Evolutionary conservation across 345 rosid genomes (phyloP), one percentile per base, ranked within the genome.

Genomic region (Citrus trifoliata): DNA sequence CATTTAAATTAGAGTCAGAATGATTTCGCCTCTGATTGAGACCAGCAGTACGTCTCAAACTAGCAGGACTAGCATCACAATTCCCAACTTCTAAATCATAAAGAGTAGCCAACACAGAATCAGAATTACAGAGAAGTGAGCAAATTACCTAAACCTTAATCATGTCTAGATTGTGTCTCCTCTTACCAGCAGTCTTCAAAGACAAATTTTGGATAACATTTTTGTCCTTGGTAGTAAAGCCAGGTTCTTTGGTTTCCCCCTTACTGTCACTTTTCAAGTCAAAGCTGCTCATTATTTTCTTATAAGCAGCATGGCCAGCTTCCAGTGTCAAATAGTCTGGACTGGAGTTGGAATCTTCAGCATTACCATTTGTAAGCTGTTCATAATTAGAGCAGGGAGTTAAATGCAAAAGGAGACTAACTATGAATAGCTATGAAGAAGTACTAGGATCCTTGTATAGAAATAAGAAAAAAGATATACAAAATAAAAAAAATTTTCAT

Each of bases 281-380:
- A 75, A 40, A 30, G 30, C 27, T 21, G 64, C 64, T 67, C 38
- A 51, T 42, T 32, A 38, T 12, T 67, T 76, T 64, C 76, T 71
- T 74, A 79, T 76, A 73, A 70, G 27, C 80, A 48, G 79, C 55
- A 62, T 16, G 64, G 73, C 72, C 82, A 70, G 81, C 64, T 70
- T 64, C 85, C 46, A 48, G 32, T 73, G 63, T 78, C 65, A 73
- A 61, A 58, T 74, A 70, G 65, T 21, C 25, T n/a, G 56, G 75
- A 24, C 27, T 30, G 30, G 60, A 48, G 65, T 56, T 30, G 37
- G 60, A 48, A 64, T 56, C 73, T 38, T 79, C 59, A 55, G 55
- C 12, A 63, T 12, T 71, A 53, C 24, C n/a, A 76, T 37, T 78
- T 48, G 56, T n/a, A 32, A 70, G 80, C 86, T 85, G 87, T 68